phyloP scores from a whole-genome alignment of 306 rosid species.

The Lablab purpureus region DNA sequence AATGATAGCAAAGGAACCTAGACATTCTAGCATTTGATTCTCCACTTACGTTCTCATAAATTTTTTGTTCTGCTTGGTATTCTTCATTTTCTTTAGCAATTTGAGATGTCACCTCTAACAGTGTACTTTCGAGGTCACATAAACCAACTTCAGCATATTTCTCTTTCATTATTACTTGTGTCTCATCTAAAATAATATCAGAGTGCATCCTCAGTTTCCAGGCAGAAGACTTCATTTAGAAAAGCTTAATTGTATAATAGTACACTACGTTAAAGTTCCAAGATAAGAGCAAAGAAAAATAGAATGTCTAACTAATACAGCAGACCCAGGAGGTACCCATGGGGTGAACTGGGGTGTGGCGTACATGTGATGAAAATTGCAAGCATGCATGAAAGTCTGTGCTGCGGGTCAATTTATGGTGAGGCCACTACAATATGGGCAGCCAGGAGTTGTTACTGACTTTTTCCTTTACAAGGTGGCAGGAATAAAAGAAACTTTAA shows the following conservation, averaged over 20 bases:
- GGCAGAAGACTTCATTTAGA: not conserved
- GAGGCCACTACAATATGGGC: not conserved
- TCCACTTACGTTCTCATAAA: slow-evolving; percentile 60
- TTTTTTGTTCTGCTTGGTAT: slow-evolving; percentile 54
- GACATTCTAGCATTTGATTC: slow-evolving; percentile 16
- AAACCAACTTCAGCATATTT: slow-evolving; percentile 52
- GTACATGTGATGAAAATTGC: not conserved
- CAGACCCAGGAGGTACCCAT: not conserved
- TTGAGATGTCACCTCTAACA: slow-evolving; percentile 54
- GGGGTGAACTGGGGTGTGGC: not conserved
- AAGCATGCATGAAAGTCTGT: not conserved
- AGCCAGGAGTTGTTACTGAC: not conserved
- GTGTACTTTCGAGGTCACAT: slow-evolving; percentile 57
- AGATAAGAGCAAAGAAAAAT: slow-evolving; percentile 6
- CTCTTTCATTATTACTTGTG: slow-evolving; percentile 39
- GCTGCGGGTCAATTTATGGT: not conserved
- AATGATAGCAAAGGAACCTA: slow-evolving; percentile 29
- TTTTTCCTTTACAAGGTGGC: not conserved
- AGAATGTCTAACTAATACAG: not conserved
- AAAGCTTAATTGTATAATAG: not conserved
- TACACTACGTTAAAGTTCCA: slow-evolving; percentile 13
- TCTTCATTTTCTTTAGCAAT: slow-evolving; percentile 62
- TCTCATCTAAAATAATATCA: slow-evolving; percentile 51
- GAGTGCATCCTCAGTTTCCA: slow-evolving; percentile 40
- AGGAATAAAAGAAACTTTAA: no score